Conservation (phyloP, 2,329 filamentous ascomycete genomes). For the Lasiodiplodia hormozganensis region DNA sequence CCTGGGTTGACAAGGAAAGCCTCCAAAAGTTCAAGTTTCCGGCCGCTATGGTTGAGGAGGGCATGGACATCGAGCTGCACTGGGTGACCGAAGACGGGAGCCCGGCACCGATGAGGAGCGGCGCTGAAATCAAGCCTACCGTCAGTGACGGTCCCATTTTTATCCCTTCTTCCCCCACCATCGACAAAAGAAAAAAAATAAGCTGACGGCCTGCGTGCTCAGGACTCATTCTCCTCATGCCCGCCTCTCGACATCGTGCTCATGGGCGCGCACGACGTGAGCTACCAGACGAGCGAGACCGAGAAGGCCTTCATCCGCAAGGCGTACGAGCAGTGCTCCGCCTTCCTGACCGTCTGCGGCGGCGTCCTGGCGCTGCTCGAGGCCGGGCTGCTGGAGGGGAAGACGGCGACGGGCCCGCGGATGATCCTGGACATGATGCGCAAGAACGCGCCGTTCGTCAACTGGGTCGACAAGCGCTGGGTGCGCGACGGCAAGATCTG, state of each 20-base stretch:
- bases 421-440: conserved; percentile 38
- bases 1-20: conserved; percentile 35
- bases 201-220: too few species aligned
- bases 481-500: conserved; percentile 42
- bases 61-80: conserved; percentile 40
- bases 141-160: conserved; percentile 14
- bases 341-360: conserved; percentile 52
- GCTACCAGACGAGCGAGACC: conserved; percentile 40
- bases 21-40: conserved; percentile 31
- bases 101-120: conserved; percentile 32
- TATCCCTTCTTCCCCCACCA: too few species aligned
- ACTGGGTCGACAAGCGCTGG: conserved; percentile 48
- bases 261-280: conserved; percentile 46
- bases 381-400: conserved; percentile 48
- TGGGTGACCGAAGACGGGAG: conserved; percentile 41
- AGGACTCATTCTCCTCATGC: conserved; percentile 51
- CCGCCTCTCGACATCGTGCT: conserved; percentile 52
- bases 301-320: conserved; percentile 50
- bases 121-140: conserved; percentile 33
- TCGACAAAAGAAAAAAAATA: too few species aligned
- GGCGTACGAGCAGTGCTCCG: conserved; percentile 43
- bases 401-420: conserved; percentile 35
- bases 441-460: conserved; percentile 37
- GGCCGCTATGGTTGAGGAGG: conserved; percentile 32
- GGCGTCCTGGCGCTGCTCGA: conserved; percentile 43